Base-by-base conservation (phyloP, 2,329 filamentous ascomycete species). In the Xylaria digitata region DNA sequence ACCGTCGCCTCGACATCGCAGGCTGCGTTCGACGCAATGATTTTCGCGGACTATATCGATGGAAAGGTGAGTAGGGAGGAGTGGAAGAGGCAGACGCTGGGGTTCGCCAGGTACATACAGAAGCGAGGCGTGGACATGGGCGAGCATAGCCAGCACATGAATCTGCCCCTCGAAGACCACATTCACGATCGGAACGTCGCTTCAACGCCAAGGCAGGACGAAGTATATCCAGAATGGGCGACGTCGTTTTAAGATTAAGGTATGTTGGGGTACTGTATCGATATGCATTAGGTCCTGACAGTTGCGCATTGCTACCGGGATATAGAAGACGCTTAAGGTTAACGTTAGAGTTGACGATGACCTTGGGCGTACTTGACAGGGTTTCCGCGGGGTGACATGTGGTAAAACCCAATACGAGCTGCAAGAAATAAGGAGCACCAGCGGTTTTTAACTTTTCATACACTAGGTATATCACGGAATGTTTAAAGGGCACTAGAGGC, bases 1-100 rank as follows among this genome's bases (percentile, higher is more conserved):
- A 80, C 81, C 2, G 82, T 81, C 5, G 77, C 78, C 3, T 81
- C 80, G 26, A 83, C 81, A 1, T 79, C 76, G 9, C 82, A 84
- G 67, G 76, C 76, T 3, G 74, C 78, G 7, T 77, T 77, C 58
- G 76, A 79, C 54, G 78, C 78, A 2, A 78, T 79, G 78, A 58
- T 77, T 0, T 76, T 76, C 21, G 78, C 76, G 0, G 77, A 79
- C 30, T 78, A 78, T 49, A 45, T 80, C 6, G 72, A 69, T 9
- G 78, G 78, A 0, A 75, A 72, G 56, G 61, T 80, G 3, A 68
- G 68, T 2, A 69, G 72, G 23, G 75, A 77, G 8, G 71, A 78
- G 58, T 80, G 78, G 78, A 78, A 76, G 70, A 69, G 55, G 63
- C 69, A 76, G 70, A 79, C 78, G 42, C 66, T 80, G 65, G 77